Conservation (phyloP, 768 basidiomycete species). For the Macrocybe gigantea region DNA sequence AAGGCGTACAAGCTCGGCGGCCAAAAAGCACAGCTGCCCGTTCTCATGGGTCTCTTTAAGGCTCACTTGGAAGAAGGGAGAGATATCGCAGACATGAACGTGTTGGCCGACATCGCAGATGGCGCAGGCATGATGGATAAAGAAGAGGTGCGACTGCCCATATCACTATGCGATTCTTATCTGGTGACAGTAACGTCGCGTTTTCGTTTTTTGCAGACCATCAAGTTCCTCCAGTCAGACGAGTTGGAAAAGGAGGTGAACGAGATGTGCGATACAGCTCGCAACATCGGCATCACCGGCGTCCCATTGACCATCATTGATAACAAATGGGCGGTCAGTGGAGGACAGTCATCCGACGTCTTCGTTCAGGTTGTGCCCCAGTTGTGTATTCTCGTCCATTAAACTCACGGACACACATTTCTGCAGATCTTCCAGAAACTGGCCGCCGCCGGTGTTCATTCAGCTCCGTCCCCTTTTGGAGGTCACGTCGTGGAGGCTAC, state of each 20-base stretch:
- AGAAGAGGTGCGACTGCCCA: conserved; percentile 41
- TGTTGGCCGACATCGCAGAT: conserved; percentile 57
- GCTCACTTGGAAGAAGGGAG: conserved; percentile 59
- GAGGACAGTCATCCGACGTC: conserved; percentile 67
- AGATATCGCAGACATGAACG: conserved; percentile 54
- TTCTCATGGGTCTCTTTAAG: conserved; percentile 56
- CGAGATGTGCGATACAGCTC: conserved; percentile 54
- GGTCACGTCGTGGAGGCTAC: conserved; percentile 25
- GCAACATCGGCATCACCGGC: conserved; percentile 64
- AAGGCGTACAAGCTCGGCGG: conserved; percentile 65
- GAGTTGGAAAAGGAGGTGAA: conserved; percentile 63
- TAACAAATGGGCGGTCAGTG: conserved; percentile 71
- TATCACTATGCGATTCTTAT: neutral
- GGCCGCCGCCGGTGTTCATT: conserved; percentile 28
- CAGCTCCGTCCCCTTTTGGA: conserved; percentile 28
- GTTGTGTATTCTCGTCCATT: neutral
- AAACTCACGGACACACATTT: conserved; percentile 1
- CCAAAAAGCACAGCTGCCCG: conserved; percentile 48
- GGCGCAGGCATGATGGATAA: conserved; percentile 50
- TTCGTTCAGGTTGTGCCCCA: conserved; percentile 55
- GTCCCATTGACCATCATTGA: conserved; percentile 80
- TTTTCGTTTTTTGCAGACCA: conserved; percentile 36
- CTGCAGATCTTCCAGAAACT: conserved; percentile 46
- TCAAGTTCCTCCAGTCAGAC: conserved; percentile 58
- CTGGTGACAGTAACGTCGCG: neutral